Base-by-base conservation (phyloP, 2,329 filamentous ascomycete species). In the Myotisia sp. region DNA sequence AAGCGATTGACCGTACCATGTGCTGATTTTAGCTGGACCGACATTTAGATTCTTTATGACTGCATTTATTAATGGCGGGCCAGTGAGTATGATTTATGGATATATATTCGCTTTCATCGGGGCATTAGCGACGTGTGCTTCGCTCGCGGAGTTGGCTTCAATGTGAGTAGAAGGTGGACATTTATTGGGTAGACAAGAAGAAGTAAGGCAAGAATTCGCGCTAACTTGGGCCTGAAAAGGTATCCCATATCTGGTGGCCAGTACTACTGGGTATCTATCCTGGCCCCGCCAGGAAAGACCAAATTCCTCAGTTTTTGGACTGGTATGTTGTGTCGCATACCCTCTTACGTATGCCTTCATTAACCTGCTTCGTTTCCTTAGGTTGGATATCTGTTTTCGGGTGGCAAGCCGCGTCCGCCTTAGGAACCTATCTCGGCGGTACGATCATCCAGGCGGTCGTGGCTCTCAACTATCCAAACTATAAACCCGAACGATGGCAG, bases 281-380 rank as follows among this genome's bases (percentile, higher is more conserved):
- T 66, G 40, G 59, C 62, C n/a, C 61, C 62, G 8, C 47, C 41
- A 6, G 45, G 44, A 5, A 52, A 41, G 18, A 58, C 62, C 34
- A 62, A 58, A 22, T 54, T 57, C 19, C 49, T 67, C 1, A 65
- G 62, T 33, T 67, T 64, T 10, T 26, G 32, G 53, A 54, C 35
- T 50, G 55, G 29, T 32, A 9, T 17, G 29, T 10, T 9, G 6
- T 5, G 12, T 9, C 6, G 6, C 10, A 6, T 6, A 27, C 6
- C 6, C 9, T 4, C 13, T 27, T 14, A 3, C 10, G n/a, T n/a
- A n/a, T n/a, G n/a, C n/a, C n/a, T n/a, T n/a, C n/a, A n/a, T n/a
- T 3, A 51, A 55, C 36, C 33, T 53, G 7, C 34, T 42, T 12
- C 50, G 16, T 48, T 53, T 10, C 44, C 51, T 5, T 44, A 49